A percentile compares a stretch with the other conserved stretches of the same genome.
These are phyloP conservation scores for Nowakowskiella sp. DNA, from an alignment of 192 early-diverging fungal genomes.

Conservation along the genomic window DNA sequence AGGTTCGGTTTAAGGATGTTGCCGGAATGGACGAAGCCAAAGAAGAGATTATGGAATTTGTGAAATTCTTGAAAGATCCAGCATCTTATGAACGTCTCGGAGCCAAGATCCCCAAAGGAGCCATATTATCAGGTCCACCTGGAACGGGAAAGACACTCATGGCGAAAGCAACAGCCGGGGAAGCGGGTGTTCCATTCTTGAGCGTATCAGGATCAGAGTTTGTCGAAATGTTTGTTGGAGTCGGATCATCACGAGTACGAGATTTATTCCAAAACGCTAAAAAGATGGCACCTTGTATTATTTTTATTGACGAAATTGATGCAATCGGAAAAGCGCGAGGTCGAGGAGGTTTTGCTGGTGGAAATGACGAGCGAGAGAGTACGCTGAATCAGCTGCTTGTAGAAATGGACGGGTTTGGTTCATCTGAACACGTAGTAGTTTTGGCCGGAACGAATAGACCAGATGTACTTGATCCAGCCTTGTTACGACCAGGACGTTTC, in stretches of 20 bases:
- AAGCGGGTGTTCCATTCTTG: constrained; percentile 95
- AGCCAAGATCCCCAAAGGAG: constrained; percentile 98
- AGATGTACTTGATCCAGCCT: constrained; percentile 91
- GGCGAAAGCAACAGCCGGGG: constrained; percentile 98
- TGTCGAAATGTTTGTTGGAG: constrained; percentile 99
- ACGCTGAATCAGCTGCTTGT: constrained; percentile 97
- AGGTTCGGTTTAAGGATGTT: constrained; percentile 98
- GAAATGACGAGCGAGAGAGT: constrained; percentile 96
- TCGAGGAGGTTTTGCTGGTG: constrained; percentile 74
- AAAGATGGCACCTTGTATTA: constrained; percentile 95
- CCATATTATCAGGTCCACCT: constrained; percentile 82
- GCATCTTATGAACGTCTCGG: constrained; percentile 83
- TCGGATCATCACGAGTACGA: constrained; percentile 85
- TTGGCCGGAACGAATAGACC: constrained; percentile 97
- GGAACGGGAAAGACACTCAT: constrained; percentile 98
- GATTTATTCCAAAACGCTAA: constrained; percentile 96
- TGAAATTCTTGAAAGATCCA: constrained; percentile 97
- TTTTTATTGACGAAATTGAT: constrained; percentile 99
- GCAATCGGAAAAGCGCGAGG: constrained; percentile 98
- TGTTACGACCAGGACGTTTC: constrained; percentile 96
- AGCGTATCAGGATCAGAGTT: constrained; percentile 99
- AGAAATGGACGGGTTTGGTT: constrained; percentile 98
- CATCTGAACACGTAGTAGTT: constrained; percentile 84
- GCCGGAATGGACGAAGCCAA: constrained; percentile 99
- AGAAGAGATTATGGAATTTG: constrained; percentile 99